Evolutionary conservation across 179 eudicot genomes (phyloP).

Genomic region (Silene vulgaris): DNA sequence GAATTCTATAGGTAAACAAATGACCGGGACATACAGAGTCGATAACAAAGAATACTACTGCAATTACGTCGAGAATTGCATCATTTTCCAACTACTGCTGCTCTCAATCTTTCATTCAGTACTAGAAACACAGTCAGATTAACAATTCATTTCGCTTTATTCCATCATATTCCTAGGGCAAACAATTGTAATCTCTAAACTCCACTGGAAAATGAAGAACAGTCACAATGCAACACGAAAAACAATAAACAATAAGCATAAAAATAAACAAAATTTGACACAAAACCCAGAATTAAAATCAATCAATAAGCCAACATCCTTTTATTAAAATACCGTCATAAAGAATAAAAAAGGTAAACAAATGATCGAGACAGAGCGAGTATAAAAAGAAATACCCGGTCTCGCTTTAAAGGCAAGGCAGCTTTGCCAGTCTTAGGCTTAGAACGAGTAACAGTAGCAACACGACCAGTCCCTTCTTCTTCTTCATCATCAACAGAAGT

Average conservation of each 20-base stretch:
- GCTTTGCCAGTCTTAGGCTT: constrained; percentile 89
- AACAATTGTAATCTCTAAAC: too few species aligned
- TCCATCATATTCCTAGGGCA: too few species aligned
- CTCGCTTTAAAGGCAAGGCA: constrained; percentile 72
- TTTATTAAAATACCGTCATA: too few species aligned
- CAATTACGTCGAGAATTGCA: background rate
- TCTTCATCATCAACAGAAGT: constrained; percentile 29
- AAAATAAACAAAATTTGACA: too few species aligned
- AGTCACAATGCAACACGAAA: background rate
- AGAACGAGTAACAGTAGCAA: constrained; percentile 23
- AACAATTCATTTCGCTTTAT: too few species aligned
- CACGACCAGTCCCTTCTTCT: constrained; percentile 28
- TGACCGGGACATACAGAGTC: too few species aligned
- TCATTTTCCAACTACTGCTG: background rate
- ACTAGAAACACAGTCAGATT: too few species aligned
- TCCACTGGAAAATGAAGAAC: too few species aligned
- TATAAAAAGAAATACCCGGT: constrained; percentile 49
- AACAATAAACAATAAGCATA: background rate
- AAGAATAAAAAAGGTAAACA: too few species aligned
- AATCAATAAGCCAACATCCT: background rate
- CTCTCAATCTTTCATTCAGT: too few species aligned
- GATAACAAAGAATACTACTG: too few species aligned
- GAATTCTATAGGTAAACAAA: too few species aligned
- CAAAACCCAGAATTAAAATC: background rate
- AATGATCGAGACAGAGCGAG: background rate